Conservation (phyloP, 768 basidiomycete genomes). For the Terana coerulea region DNA sequence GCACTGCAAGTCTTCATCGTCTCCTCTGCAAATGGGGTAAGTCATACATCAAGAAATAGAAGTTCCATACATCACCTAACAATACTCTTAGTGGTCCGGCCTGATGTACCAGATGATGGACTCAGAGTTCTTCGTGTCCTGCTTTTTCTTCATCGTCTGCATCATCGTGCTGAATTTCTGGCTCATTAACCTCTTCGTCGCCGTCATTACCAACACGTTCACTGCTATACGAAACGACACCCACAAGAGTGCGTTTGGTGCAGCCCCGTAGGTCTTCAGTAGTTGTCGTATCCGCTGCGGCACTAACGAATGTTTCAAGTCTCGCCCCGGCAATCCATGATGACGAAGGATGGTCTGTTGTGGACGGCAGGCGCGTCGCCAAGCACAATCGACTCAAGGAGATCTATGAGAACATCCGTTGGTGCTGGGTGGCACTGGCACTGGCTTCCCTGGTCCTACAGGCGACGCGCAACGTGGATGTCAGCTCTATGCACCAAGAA, state of each 20-base stretch:
- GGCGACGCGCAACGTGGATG: conserved; percentile 58
- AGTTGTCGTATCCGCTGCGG: neutral
- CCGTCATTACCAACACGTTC: conserved; percentile 94
- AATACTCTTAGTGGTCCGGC: conserved; percentile 56
- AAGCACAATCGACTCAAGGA: conserved; percentile 48
- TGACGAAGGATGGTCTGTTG: conserved; percentile 59
- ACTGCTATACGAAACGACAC: conserved; percentile 83
- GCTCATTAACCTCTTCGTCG: conserved; percentile 91
- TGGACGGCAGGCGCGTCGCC: conserved; percentile 39
- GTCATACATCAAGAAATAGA: conserved; percentile 22
- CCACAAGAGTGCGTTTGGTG: conserved; percentile 90
- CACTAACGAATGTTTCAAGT: conserved; percentile 21
- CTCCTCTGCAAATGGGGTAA: conserved; percentile 72
- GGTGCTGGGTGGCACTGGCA: conserved; percentile 76
- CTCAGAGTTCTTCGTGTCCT: conserved; percentile 85
- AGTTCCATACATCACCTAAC: conserved; percentile 8
- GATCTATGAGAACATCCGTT: conserved; percentile 55
- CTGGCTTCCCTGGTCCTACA: conserved; percentile 69
- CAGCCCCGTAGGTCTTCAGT: conserved; percentile 51
- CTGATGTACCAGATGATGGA: conserved; percentile 90
- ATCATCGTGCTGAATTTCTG: conserved; percentile 90
- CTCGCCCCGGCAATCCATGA: conserved; percentile 45
- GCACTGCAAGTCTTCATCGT: conserved; percentile 83
- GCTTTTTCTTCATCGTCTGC: conserved; percentile 81
- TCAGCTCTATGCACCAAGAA: conserved; percentile 39